Conservation (phyloP, 208 protist species). For the Leptomonas seymouri region DNA sequence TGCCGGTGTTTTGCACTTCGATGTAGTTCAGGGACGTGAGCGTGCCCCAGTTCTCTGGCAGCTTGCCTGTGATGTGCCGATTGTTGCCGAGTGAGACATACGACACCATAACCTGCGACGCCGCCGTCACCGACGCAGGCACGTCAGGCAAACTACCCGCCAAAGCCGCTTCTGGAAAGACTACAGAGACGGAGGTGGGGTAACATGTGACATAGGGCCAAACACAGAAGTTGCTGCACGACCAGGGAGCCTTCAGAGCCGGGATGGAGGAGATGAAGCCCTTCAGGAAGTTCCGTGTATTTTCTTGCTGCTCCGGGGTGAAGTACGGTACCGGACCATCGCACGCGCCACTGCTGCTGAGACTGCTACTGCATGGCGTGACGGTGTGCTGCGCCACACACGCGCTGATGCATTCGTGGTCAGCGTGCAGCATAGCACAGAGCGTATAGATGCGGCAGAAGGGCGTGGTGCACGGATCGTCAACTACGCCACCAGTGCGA, state of each 20-base stretch:
- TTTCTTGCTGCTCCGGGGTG: constrained; percentile 7
- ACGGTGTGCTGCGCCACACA: constrained; percentile 35
- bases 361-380: constrained; percentile 6
- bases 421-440: constrained; percentile 51
- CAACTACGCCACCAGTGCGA: constrained; percentile 42
- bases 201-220: constrained; percentile 14
- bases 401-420: constrained; percentile 39
- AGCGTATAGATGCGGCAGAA: constrained; percentile 63
- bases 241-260: constrained; percentile 7
- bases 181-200: constrained; percentile 2
- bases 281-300: constrained; percentile 10
- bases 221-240: constrained; percentile 19
- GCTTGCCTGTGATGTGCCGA: constrained; percentile 15
- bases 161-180: constrained; percentile 11
- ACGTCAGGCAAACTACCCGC: constrained; percentile 35
- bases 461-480: constrained; percentile 36
- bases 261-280: constrained; percentile 11
- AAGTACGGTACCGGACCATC: constrained; percentile 6
- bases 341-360: not conserved
- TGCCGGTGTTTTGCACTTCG: constrained; percentile 11
- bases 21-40: constrained; percentile 11
- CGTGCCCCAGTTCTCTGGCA: constrained; percentile 15
- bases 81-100: constrained; percentile 45
- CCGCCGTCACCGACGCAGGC: constrained; percentile 18
- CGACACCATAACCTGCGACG: constrained; percentile 51